Evolutionary conservation across 1,284 basidiomycete species (phyloP), one percentile per base, ranked within the genome.

Genomic region (Marasmius sp.): DNA sequence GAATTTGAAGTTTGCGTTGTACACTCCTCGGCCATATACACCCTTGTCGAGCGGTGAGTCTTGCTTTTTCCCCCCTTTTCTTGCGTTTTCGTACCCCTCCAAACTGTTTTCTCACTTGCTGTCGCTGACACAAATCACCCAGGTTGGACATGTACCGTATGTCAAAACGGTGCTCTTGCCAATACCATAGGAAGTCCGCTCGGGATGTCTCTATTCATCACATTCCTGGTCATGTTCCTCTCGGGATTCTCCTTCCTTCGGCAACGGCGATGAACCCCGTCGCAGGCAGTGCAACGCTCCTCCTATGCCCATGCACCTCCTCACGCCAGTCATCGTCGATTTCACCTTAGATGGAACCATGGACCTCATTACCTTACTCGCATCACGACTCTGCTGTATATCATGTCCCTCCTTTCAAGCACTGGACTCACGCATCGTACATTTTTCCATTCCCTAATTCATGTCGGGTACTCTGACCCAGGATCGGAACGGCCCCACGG

Each of bases 131-230:
- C 27, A 27, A 48, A 27, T 9, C 58, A 54, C 59, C 3, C 64
- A 92, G 93, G 89, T 49, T 96, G 94, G 94, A 77, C 78, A 59
- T 95, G 94, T 70, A 70, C 81, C 0, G 83, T 83, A 12, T 96
- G 94, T 75, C 86, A 77, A 63, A 77, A 79, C 16, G 45, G 45
- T 62, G 81, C 85, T 9, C 70, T 81, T 57, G 76, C 81, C 11
- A 71, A 77, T 59, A 71, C 77, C 36, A 39, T 55, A 9, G 22
- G 14, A 68, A 85, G 20, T 84, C 90, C 66, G 92, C 93, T 0
- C 85, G 85, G 0, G 81, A 88, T 61, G 74, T 91, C 85, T 52
- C 69, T 93, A 54, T 57, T 91, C 48, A 82, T 87, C 20, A 91
- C 91, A 1, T 71, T 93, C 53, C 70, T 93, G 61, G 78, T 93